Base-by-base conservation (phyloP, 345 rosid species). In the Citrus australasica region DNA sequence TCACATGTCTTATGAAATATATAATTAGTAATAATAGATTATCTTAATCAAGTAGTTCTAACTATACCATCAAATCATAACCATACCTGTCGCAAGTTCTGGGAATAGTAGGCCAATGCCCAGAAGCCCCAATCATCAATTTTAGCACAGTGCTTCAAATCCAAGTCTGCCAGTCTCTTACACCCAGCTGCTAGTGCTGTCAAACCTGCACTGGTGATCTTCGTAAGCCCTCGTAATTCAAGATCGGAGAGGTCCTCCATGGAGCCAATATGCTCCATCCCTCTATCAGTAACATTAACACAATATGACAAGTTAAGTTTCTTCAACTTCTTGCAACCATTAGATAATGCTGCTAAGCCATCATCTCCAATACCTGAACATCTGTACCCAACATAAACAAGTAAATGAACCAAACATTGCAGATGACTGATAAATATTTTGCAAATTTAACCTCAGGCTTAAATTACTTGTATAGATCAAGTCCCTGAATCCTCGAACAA, bases 381-480 rank as follows among this genome's bases (percentile, higher is more conserved):
- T 61, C 97, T 92, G 84, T 76, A 59, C 33, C 56, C 64, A 53
- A 73, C 83, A 79, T 66, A 67, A 61, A 79, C 48, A 42, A 78
- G 79, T 16, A 38, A 66, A 37, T 35, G 28, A 80, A 64, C 63
- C 63, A 9, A 51, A 80, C 1, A 19, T 51, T 40, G 58, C 40
- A 30, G 58, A 48, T 32, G 10, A 55, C 73, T 33, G 33, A 21
- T 59, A 73, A 46, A 69, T 8, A 30, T 19, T 9, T 24, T 79
- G 38, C 33, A 27, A 71, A 56, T 61, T 9, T 24, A 80, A 37
- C 59, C 17, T 48, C 30, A 2, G 30, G 78, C 35, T 77, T 24
- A 78, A 69, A 69, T 86, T 94, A 92, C 97, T 93, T 91, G 84
- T 95, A 95, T 21, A 95, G 89, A 86, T 95, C 98, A 67, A 95